Evolutionary conservation across 2,329 filamentous ascomycete genomes (phyloP).

Genomic region (Elsinoe ampelina): DNA sequence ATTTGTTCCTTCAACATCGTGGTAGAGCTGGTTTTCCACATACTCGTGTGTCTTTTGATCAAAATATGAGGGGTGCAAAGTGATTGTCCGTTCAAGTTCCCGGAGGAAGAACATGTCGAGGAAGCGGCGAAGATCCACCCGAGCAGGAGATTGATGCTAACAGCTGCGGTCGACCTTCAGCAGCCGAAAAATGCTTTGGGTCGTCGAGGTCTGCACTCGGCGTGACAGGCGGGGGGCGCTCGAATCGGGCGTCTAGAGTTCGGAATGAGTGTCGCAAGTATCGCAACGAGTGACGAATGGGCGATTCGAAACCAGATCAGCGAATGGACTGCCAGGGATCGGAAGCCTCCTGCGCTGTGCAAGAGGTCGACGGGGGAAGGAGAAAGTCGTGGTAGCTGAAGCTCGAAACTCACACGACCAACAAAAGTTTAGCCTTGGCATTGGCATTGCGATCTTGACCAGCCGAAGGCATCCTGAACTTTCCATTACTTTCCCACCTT

Average conservation of each 20-base stretch:
- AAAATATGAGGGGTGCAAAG: constrained; percentile 94
- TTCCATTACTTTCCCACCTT: not conserved
- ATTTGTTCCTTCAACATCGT: constrained; percentile 90
- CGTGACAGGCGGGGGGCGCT: not conserved
- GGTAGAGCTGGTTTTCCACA: constrained; percentile 78
- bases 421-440: constrained; percentile 7
- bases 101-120: constrained; percentile 89
- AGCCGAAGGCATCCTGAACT: not conserved
- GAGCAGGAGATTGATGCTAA: too few relatives aligned
- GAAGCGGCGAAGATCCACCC: not conserved
- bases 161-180: too few relatives aligned
- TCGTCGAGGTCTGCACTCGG: too few relatives aligned
- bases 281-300: not conserved
- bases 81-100: constrained; percentile 89
- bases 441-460: not conserved
- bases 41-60: constrained; percentile 87
- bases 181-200: too few relatives aligned
- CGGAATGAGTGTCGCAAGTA: not conserved
- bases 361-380: constrained; percentile 7
- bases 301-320: not conserved
- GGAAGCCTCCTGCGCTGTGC: constrained; percentile 9
- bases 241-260: not conserved
- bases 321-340: not conserved
- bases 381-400: not conserved
- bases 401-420: not conserved